Percentiles rank a stretch among this genome's conserved stretches.
Conservation (phyloP, 306 rosid species). For the Cotoneaster glaucophyllus region DNA sequence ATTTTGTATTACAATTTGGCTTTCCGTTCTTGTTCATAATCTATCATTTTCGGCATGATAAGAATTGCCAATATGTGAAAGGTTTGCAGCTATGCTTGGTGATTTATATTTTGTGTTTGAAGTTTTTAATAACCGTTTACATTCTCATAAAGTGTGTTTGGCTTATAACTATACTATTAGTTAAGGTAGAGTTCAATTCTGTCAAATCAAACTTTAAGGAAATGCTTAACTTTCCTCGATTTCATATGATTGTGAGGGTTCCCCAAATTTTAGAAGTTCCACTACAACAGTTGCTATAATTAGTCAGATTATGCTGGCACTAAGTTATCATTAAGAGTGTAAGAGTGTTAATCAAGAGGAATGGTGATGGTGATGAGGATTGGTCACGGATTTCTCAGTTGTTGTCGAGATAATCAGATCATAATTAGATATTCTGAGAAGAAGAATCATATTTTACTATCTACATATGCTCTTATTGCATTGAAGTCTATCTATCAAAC, state of each 20-base stretch:
- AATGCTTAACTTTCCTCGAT: neutral
- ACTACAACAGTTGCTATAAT: neutral
- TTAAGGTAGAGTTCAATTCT: neutral
- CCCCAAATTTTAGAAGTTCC: neutral
- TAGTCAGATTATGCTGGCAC: neutral
- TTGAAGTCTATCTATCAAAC: neutral
- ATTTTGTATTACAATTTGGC: neutral
- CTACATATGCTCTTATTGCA: neutral
- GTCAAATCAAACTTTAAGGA: neutral
- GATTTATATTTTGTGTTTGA: neutral
- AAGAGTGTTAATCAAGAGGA: neutral
- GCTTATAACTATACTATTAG: neutral
- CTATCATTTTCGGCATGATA: neutral
- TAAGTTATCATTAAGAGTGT: neutral
- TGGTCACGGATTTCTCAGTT: conserved; percentile 55
- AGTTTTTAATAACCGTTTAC: neutral
- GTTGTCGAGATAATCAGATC: conserved; percentile 46
- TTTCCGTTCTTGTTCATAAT: neutral
- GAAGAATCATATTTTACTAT: neutral
- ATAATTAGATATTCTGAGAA: neutral
- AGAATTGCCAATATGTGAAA: neutral
- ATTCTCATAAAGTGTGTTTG: neutral
- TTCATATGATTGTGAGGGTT: neutral
- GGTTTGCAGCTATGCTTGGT: neutral
- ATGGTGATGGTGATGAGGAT: conserved; percentile 43